A percentile compares a stretch with the other conserved stretches of the same genome.
Conservation (phyloP, 352 stramenopile genomes). For the Pythium apleroticum region DNA sequence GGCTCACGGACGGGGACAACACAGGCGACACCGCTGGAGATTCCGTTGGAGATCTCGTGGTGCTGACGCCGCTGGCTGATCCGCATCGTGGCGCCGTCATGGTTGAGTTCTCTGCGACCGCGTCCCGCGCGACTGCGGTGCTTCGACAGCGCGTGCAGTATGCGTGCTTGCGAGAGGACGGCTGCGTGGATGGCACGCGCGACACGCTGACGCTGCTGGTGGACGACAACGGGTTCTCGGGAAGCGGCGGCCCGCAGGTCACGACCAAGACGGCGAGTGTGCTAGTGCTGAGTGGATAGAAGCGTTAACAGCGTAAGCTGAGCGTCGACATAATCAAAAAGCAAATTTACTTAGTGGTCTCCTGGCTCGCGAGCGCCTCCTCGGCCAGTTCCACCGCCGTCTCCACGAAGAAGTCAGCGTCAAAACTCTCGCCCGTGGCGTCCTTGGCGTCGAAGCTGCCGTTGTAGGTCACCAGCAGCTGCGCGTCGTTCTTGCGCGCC, state of each 20-base stretch:
- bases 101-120: constrained; percentile 43
- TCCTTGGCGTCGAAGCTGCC: constrained; percentile 55
- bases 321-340: constrained; percentile 16
- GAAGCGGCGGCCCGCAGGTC: constrained; percentile 33
- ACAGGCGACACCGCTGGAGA: neutral
- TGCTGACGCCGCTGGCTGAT: neutral
- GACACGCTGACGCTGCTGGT: constrained; percentile 50
- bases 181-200: constrained; percentile 28
- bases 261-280: constrained; percentile 15
- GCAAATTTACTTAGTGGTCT: constrained; percentile 21
- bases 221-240: constrained; percentile 61
- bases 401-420: constrained; percentile 83
- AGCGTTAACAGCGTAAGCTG: neutral
- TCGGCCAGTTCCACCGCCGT: constrained; percentile 79
- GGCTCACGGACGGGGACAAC: constrained; percentile 10
- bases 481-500: constrained; percentile 76
- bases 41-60: neutral
- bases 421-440: constrained; percentile 45
- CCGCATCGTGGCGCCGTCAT: constrained; percentile 4
- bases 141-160: constrained; percentile 42
- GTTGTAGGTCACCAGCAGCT: constrained; percentile 78
- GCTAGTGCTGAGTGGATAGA: constrained; percentile 18
- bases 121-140: constrained; percentile 21
- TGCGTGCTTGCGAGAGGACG: constrained; percentile 24
- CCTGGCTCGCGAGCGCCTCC: constrained; percentile 37